These are phyloP conservation scores for Kodamaea sp. DNA, from an alignment of 1,139 yeast genomes.

Conservation along the genomic window DNA sequence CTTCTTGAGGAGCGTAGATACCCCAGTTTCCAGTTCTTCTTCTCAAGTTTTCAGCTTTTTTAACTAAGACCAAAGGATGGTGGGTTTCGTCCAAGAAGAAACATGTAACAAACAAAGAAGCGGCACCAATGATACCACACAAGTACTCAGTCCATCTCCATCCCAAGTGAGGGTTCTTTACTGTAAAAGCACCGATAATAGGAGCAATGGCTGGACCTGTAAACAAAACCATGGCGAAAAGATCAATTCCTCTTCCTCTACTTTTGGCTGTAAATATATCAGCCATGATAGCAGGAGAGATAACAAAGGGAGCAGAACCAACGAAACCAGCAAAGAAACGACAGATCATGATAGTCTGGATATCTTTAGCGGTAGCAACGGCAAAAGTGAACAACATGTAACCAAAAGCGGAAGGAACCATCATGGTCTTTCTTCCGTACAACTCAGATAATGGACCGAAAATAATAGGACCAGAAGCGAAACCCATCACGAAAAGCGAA, in stretches of 20 bases:
- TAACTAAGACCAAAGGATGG: constrained; percentile 50
- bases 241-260: constrained; percentile 69
- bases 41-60: constrained; percentile 63
- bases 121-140: constrained; percentile 49
- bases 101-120: constrained; percentile 29
- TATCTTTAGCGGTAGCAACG: constrained; percentile 68
- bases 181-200: constrained; percentile 38
- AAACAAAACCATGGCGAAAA: constrained; percentile 67
- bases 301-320: constrained; percentile 81
- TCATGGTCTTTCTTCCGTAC: constrained; percentile 65
- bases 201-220: constrained; percentile 80
- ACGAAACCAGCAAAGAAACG: constrained; percentile 75
- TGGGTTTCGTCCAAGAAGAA: constrained; percentile 53
- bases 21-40: constrained; percentile 69
- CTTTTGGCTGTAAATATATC: constrained; percentile 63
- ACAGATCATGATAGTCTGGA: constrained; percentile 71
- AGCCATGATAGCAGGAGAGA: constrained; percentile 81
- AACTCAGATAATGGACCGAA: constrained; percentile 84
- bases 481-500: constrained; percentile 75
- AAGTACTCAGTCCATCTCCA: constrained; percentile 65
- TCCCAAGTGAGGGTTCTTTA: constrained; percentile 30
- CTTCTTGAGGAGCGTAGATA: constrained; percentile 82
- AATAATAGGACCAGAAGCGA: constrained; percentile 77
- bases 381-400: constrained; percentile 66
- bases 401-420: constrained; percentile 55